Conservation (phyloP, 2,329 filamentous ascomycete genomes). For the Cladosporium sp. region DNA sequence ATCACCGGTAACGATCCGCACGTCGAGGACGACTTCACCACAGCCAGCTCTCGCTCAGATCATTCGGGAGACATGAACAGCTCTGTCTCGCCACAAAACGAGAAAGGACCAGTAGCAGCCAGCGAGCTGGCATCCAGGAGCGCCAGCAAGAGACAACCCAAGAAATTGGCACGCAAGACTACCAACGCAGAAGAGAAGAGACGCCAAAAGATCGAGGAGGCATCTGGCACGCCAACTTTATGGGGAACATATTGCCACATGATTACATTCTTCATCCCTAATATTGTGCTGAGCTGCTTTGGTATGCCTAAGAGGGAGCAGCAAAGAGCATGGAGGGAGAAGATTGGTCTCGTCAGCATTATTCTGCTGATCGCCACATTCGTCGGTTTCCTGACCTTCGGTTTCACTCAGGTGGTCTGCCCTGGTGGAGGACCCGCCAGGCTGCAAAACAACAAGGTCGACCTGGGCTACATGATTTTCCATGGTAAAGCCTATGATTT, state of each 20-base stretch:
- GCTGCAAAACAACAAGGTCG: slow-evolving; percentile 78
- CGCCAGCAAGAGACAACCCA: slow-evolving; percentile 24
- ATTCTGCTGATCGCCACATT: slow-evolving; percentile 82
- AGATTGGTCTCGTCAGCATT: slow-evolving; percentile 93
- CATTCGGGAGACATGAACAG: slow-evolving; percentile 30
- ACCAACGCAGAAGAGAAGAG: slow-evolving; percentile 57
- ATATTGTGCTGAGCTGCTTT: slow-evolving; percentile 78
- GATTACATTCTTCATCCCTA: slow-evolving; percentile 90
- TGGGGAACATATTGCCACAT: slow-evolving; percentile 96
- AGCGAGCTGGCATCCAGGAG: slow-evolving; percentile 29
- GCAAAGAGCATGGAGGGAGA: slow-evolving; percentile 92
- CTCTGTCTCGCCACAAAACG: slow-evolving; percentile 37
- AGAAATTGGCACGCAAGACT: slow-evolving; percentile 56
- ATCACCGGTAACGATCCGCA: slow-evolving; percentile 90
- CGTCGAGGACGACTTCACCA: slow-evolving; percentile 58
- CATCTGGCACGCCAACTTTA: slow-evolving; percentile 72
- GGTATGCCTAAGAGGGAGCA: slow-evolving; percentile 82
- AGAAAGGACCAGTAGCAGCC: slow-evolving; percentile 18
- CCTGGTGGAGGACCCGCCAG: slow-evolving; percentile 62
- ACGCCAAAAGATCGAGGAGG: slow-evolving; percentile 56
- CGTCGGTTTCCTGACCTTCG: slow-evolving; percentile 94
- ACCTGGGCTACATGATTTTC: slow-evolving; percentile 86
- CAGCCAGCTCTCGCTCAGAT: slow-evolving; percentile 57
- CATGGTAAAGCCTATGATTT: slow-evolving; percentile 89
- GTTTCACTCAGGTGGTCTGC: slow-evolving; percentile 88